These are phyloP conservation scores for Gymnopus androsaceus DNA, from an alignment of 1,284 basidiomycete genomes.

Conservation along the genomic window DNA sequence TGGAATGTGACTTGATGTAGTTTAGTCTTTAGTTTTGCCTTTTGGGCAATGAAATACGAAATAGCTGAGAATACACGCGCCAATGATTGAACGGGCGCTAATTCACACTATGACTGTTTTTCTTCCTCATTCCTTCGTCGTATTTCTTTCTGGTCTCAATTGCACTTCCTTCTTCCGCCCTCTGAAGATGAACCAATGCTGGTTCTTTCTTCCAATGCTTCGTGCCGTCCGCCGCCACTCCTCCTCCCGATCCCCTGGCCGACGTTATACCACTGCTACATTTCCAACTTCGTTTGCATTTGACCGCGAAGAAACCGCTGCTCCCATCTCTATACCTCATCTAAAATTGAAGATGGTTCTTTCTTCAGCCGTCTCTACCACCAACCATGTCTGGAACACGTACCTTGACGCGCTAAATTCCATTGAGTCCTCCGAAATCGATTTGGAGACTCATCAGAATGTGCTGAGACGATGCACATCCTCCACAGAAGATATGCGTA, in stretches of 20 bases:
- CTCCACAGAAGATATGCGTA: conserved; percentile 45
- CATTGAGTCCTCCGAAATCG: conserved; percentile 49
- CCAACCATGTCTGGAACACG: conserved; percentile 50
- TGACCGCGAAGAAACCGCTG: not conserved
- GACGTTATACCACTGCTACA: not conserved
- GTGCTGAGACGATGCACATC: conserved; percentile 68
- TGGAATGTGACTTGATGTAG: too few relatives aligned
- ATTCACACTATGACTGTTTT: too few relatives aligned
- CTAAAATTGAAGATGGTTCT: too few relatives aligned
- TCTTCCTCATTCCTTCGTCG: too few relatives aligned
- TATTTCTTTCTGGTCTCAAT: not conserved
- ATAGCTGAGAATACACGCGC: too few relatives aligned
- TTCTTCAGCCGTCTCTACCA: too few relatives aligned
- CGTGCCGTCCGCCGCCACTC: conserved; percentile 4
- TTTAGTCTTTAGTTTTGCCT: too few relatives aligned
- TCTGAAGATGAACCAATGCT: not conserved
- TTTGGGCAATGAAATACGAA: too few relatives aligned
- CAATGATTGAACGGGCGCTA: too few relatives aligned
- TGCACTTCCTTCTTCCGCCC: not conserved
- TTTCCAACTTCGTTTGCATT: not conserved
- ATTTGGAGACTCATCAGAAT: conserved; percentile 63
- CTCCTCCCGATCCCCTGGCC: not conserved
- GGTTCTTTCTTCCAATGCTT: conserved; percentile 11
- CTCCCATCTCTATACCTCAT: not conserved
- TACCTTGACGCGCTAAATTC: conserved; percentile 58